Conservation (phyloP, 2,329 filamentous ascomycete genomes). For the Sphaceloma murrayae region DNA sequence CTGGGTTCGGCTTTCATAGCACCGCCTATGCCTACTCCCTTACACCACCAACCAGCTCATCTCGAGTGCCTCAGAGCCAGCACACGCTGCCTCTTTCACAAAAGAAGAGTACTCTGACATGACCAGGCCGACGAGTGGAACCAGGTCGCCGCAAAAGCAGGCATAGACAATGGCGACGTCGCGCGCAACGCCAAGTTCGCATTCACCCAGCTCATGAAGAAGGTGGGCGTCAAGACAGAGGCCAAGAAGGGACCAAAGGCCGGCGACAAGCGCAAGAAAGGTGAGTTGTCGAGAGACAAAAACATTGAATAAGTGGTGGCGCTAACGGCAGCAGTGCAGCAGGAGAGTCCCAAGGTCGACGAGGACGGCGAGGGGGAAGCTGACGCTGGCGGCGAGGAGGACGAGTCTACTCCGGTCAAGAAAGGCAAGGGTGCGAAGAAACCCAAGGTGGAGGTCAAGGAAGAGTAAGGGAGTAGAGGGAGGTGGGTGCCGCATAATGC, state of each 20-base stretch:
- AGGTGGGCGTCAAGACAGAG: conserved; percentile 6
- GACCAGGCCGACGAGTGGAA: conserved; percentile 9
- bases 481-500: neutral
- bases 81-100: neutral
- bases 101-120: no score
- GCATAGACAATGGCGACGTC: conserved; percentile 10
- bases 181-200: conserved; percentile 11
- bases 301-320: no score
- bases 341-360: neutral
- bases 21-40: neutral
- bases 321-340: neutral
- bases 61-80: neutral
- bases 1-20: neutral
- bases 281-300: neutral
- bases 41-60: neutral
- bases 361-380: neutral
- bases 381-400: neutral
- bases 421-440: conserved; percentile 2
- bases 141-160: neutral
- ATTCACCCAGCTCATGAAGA: conserved; percentile 1
- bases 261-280: neutral
- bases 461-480: neutral
- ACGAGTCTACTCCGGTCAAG: neutral
- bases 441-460: neutral
- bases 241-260: neutral